Evolutionary conservation across 108 stramenopile genomes (phyloP).

Genomic region (Fragilaria radians): DNA sequence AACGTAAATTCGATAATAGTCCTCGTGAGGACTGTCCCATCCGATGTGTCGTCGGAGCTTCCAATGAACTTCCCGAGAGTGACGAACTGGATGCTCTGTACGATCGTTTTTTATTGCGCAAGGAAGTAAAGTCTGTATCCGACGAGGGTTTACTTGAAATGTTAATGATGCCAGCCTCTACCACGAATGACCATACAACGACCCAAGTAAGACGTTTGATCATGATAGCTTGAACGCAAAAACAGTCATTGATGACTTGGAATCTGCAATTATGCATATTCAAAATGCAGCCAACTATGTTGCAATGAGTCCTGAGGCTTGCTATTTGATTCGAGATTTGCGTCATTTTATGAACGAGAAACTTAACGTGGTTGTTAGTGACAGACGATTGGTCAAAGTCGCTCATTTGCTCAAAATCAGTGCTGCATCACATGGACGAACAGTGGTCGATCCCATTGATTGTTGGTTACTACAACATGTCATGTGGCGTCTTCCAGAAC

Average conservation of each 20-base stretch:
- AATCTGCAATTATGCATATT: conserved; percentile 21
- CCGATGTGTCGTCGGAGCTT: conserved; percentile 66
- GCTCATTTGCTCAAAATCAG: conserved; percentile 46
- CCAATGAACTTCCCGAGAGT: conserved; percentile 69
- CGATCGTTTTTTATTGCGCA: conserved; percentile 65
- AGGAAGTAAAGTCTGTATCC: conserved; percentile 56
- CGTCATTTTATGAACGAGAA: conserved; percentile 45
- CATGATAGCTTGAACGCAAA: too few relatives aligned
- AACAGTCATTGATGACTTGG: conserved; percentile 20
- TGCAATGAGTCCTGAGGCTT: conserved; percentile 29
- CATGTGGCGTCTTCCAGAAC: conserved; percentile 55
- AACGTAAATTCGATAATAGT: conserved; percentile 68
- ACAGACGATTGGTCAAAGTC: conserved; percentile 58
- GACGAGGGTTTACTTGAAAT: conserved; percentile 56
- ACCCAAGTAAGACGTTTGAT: background rate
- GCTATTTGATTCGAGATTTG: conserved; percentile 40
- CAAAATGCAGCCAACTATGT: conserved; percentile 26
- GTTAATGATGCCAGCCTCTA: conserved; percentile 34
- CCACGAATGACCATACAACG: too few relatives aligned
- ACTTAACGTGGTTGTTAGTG: conserved; percentile 46
- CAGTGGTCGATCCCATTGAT: conserved; percentile 51
- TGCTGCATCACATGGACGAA: conserved; percentile 54
- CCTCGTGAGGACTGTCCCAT: conserved; percentile 54
- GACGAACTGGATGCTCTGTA: conserved; percentile 68
- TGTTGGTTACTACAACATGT: conserved; percentile 52